Percentiles rank a stretch among this genome's conserved stretches.
These are phyloP conservation scores for Penicillium sp. DNA, from an alignment of 2,329 filamentous ascomycete species.

Conservation along the genomic window DNA sequence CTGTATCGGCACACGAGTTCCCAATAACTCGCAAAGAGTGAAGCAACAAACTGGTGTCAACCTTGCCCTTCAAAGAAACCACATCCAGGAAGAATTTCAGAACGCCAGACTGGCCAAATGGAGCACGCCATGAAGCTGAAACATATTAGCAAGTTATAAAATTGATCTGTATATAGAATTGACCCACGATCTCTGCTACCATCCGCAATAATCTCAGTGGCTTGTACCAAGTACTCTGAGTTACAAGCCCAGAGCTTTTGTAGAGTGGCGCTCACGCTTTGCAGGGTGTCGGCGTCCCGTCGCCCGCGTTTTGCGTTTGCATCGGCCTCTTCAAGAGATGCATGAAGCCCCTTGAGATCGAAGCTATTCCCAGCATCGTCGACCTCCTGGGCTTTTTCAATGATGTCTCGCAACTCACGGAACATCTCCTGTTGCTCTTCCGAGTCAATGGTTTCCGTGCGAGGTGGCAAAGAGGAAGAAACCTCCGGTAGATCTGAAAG, in stretches of 20 bases:
- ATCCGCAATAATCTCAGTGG: constrained; percentile 43
- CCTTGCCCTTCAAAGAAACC: constrained; percentile 32
- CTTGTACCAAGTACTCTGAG: constrained; percentile 37
- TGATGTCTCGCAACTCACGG: constrained; percentile 31
- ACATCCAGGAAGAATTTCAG: constrained; percentile 45
- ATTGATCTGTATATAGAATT: background rate
- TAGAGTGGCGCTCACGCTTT: constrained; percentile 32
- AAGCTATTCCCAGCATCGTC: constrained; percentile 25
- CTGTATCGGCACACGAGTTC: constrained; percentile 49
- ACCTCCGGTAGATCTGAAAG: constrained; percentile 24
- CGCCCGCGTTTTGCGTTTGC: constrained; percentile 23
- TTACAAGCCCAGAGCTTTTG: constrained; percentile 39
- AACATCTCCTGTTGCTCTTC: constrained; percentile 40
- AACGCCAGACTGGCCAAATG: constrained; percentile 43
- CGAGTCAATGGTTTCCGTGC: constrained; percentile 17
- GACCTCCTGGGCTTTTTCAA: constrained; percentile 27
- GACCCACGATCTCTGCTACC: constrained; percentile 45
- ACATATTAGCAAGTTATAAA: constrained; percentile 11
- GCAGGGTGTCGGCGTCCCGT: constrained; percentile 26
- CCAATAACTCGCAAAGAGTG: constrained; percentile 46
- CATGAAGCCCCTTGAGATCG: constrained; percentile 31
- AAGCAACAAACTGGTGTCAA: constrained; percentile 35
- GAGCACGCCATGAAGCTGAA: constrained; percentile 41
- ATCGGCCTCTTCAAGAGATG: constrained; percentile 33
- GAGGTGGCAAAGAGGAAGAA: constrained; percentile 23